Evolutionary conservation across 345 rosid species (phyloP).

Genomic region (Eucalyptus sp.): DNA sequence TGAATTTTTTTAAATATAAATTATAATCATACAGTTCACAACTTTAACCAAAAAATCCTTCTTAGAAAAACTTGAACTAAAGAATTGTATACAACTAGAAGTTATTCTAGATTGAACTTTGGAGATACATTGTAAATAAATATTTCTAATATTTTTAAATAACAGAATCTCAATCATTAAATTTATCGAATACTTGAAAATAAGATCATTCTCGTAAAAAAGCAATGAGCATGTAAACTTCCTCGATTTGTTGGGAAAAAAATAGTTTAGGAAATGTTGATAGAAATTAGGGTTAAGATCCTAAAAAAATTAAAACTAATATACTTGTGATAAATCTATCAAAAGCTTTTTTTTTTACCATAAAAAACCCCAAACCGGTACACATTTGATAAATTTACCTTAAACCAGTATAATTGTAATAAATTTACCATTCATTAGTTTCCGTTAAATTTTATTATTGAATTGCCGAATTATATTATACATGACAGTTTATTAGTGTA

Average conservation of each 20-base stretch:
- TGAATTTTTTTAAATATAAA: not conserved
- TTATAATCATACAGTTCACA: not conserved
- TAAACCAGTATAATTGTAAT: no score
- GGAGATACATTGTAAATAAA: not conserved
- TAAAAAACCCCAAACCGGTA: accelerated
- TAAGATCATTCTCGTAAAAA: not conserved
- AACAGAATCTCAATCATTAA: not conserved
- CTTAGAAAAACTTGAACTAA: not conserved
- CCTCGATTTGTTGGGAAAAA: not conserved
- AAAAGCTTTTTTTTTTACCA: no score
- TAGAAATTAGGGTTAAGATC: no score
- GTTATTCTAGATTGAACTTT: not conserved
- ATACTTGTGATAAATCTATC: no score
- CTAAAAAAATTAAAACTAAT: no score
- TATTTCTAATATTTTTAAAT: no score
- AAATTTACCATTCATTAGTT: no score
- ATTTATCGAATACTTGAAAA: not conserved
- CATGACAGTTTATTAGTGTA: no score
- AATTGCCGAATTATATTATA: no score
- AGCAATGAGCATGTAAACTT: no score
- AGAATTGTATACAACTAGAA: not conserved
- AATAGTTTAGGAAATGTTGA: not conserved
- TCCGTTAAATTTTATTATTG: no score
- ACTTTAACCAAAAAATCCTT: not conserved
- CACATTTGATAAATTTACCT: no score